phyloP scores from a whole-genome alignment of 495 filamentous ascomycete species.

The Staphylotrichum longicolle region DNA sequence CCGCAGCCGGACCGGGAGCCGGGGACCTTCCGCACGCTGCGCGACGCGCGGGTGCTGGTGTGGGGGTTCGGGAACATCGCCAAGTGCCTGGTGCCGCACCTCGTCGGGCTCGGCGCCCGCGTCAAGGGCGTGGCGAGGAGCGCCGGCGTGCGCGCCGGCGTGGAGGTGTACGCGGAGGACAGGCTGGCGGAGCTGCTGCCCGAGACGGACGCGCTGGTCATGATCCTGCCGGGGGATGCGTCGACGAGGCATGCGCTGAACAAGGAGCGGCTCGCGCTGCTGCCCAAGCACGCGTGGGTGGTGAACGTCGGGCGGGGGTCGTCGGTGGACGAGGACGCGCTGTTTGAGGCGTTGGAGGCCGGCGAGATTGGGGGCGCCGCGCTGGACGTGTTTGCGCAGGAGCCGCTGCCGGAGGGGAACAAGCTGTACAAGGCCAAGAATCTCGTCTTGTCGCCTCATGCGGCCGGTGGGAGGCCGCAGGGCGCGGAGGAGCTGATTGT shows the following conservation, averaged over 20 bases:
- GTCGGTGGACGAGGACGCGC: conserved; percentile 73
- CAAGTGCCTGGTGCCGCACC: conserved; percentile 67
- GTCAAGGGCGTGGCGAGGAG: conserved; percentile 49
- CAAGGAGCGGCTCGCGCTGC: conserved; percentile 60
- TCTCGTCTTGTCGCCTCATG: conserved; percentile 45
- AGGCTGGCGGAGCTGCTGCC: conserved; percentile 56
- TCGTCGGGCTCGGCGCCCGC: conserved; percentile 54
- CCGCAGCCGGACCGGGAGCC: conserved; percentile 50
- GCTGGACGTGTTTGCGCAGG: conserved; percentile 77
- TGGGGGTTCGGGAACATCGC: conserved; percentile 88
- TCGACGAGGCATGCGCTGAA: conserved; percentile 73
- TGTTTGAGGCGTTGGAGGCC: conserved; percentile 67
- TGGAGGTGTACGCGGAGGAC: conserved; percentile 51
- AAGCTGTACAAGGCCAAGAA: conserved; percentile 43
- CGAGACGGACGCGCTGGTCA: conserved; percentile 68
- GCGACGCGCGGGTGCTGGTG: conserved; percentile 53
- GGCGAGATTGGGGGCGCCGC: conserved; percentile 66
- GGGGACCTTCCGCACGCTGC: conserved; percentile 53
- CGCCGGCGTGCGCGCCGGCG: conserved; percentile 58
- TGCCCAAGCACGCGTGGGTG: conserved; percentile 76
- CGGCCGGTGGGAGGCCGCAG: conserved; percentile 53
- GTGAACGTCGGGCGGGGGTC: conserved; percentile 83
- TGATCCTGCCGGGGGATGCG: conserved; percentile 66
- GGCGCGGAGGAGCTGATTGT: conserved; percentile 52
- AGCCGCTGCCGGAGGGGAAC: conserved; percentile 53